A percentile compares a stretch with the other conserved stretches of the same genome.
phyloP scores from a whole-genome alignment of 2,329 filamentous ascomycete species.

The Macrophomina phaseolina region DNA sequence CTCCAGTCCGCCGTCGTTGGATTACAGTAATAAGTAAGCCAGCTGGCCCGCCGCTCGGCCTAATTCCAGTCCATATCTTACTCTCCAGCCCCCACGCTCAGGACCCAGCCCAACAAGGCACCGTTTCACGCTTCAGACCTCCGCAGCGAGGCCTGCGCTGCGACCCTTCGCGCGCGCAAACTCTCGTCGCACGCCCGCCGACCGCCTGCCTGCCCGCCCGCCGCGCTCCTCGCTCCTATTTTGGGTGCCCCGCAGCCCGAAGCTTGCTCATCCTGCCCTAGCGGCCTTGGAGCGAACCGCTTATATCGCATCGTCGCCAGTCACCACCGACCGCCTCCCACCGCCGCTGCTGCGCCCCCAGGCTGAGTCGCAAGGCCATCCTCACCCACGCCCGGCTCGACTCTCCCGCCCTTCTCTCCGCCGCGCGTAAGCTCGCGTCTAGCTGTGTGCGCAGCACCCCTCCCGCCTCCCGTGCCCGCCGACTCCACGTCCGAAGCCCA shows the following conservation, averaged over 20 bases:
- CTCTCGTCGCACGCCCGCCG: neutral
- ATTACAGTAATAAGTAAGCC: neutral
- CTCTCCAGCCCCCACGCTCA: slow-evolving; percentile 19
- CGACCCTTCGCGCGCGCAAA: neutral
- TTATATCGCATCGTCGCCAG: slow-evolving; percentile 22
- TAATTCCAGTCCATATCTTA: slow-evolving; percentile 22
- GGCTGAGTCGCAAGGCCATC: slow-evolving; percentile 29
- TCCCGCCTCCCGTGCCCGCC: slow-evolving; percentile 27
- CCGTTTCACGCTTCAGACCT: slow-evolving; percentile 21
- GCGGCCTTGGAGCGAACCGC: slow-evolving; percentile 12
- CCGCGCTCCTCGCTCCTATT: slow-evolving; percentile 12
- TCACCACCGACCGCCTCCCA: slow-evolving; percentile 18
- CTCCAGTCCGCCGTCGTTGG: neutral
- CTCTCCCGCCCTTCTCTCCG: slow-evolving; percentile 18
- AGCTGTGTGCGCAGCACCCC: slow-evolving; percentile 20
- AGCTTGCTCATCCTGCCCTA: slow-evolving; percentile 24
- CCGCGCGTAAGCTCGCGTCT: slow-evolving; percentile 26
- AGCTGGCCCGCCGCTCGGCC: slow-evolving; percentile 19
- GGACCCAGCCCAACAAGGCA: neutral
- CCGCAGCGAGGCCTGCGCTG: slow-evolving; percentile 15
- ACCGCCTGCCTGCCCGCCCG: slow-evolving; percentile 6
- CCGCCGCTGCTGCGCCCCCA: slow-evolving; percentile 28
- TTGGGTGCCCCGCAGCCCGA: slow-evolving; percentile 20
- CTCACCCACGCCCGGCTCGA: slow-evolving; percentile 24
- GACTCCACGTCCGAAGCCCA: slow-evolving; percentile 30